These are phyloP conservation scores for Fraxinus pennsylvanica DNA, from an alignment of 257 asterid genomes.

Conservation along the genomic window DNA sequence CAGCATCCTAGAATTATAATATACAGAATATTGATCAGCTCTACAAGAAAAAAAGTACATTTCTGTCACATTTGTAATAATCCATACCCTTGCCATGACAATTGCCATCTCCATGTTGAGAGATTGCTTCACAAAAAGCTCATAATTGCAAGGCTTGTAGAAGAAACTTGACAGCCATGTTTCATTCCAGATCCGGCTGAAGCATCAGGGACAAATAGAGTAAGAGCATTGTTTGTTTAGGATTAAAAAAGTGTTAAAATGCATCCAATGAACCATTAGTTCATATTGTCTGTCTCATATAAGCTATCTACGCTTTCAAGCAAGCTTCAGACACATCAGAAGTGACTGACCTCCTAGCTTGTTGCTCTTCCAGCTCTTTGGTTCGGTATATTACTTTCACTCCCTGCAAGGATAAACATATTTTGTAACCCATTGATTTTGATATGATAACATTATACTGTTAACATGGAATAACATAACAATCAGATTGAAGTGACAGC, in stretches of 20 bases:
- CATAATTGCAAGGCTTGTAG: conserved; percentile 96
- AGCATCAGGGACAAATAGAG: conserved; percentile 30
- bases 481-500: not conserved
- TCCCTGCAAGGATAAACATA: conserved; percentile 53
- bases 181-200: conserved; percentile 98
- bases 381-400: conserved; percentile 92
- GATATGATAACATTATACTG: conserved; percentile 1
- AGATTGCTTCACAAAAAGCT: conserved; percentile 96
- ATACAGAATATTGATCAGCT: conserved; percentile 10
- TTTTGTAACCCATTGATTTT: conserved; percentile 14
- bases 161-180: conserved; percentile 94
- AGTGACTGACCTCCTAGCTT: conserved; percentile 71
- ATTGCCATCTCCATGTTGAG: conserved; percentile 98
- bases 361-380: conserved; percentile 91
- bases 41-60: not conserved
- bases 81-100: conserved; percentile 89
- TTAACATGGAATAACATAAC: not conserved
- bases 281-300: conserved; percentile 2
- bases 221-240: conserved; percentile 17
- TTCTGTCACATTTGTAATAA: conserved; percentile 13
- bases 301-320: conserved; percentile 13
- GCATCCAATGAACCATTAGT: not conserved
- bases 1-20: conserved; percentile 59
- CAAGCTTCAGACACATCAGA: conserved; percentile 19
- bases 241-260: not conserved